These are phyloP conservation scores for Gossypium lobatum DNA, from an alignment of 441 rosid genomes.

Conservation along the genomic window DNA sequence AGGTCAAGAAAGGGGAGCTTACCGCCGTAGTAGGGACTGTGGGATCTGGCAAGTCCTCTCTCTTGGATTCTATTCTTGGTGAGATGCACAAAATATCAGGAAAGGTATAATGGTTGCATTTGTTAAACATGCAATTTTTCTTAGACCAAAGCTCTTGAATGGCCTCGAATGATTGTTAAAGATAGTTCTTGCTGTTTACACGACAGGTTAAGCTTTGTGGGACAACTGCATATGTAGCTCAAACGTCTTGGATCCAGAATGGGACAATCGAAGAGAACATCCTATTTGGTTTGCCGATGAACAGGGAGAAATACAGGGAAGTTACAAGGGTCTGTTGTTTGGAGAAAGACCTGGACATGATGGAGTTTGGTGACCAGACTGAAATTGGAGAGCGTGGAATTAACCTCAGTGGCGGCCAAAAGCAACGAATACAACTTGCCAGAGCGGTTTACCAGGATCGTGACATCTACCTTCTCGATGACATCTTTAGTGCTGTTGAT, in stretches of 20 bases:
- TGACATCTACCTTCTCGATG: conserved; percentile 85
- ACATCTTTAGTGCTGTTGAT: conserved; percentile 93
- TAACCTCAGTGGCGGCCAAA: conserved; percentile 94
- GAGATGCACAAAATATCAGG: conserved; percentile 87
- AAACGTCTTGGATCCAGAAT: conserved; percentile 93
- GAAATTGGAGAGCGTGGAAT: conserved; percentile 97
- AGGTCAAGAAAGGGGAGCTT: conserved; percentile 70
- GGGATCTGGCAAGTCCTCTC: conserved; percentile 85
- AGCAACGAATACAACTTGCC: conserved; percentile 91
- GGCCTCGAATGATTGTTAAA: background rate
- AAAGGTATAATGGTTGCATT: conserved; percentile 30
- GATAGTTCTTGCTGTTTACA: background rate
- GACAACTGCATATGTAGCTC: conserved; percentile 81
- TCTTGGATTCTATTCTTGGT: conserved; percentile 73
- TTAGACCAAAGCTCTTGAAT: no score
- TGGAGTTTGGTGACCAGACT: conserved; percentile 91
- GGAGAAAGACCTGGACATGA: conserved; percentile 81
- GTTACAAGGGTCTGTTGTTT: conserved; percentile 67
- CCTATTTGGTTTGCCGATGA: conserved; percentile 78
- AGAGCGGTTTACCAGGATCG: conserved; percentile 91
- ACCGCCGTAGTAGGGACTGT: conserved; percentile 86
- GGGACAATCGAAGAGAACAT: conserved; percentile 85
- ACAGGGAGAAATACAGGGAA: conserved; percentile 47
- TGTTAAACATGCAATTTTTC: background rate
- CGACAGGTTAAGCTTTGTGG: conserved; percentile 71